Percentiles rank a stretch among this genome's conserved stretches.
phyloP scores from a whole-genome alignment of 495 filamentous ascomycete genomes.

The Margaritispora aquatica region DNA sequence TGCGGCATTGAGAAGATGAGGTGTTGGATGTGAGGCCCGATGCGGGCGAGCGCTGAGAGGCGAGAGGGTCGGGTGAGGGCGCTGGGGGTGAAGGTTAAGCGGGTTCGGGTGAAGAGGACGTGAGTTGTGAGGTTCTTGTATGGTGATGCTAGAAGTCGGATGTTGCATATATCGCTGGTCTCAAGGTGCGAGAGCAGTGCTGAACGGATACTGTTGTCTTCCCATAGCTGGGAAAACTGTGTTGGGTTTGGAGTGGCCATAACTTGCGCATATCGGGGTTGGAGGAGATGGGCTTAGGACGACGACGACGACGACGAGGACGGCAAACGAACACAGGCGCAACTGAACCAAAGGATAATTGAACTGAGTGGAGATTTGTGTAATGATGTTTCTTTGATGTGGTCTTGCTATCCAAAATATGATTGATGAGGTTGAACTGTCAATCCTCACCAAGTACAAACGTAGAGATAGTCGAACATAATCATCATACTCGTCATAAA shows the following conservation, averaged over 20 bases:
- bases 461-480: background rate
- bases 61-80: conserved; percentile 63
- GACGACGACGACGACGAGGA: background rate
- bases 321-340: background rate
- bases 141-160: conserved; percentile 42
- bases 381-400: background rate
- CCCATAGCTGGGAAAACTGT: conserved; percentile 38
- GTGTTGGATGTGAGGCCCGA: conserved; percentile 65
- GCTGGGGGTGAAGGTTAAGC: conserved; percentile 60
- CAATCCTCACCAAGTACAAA: background rate
- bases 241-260: conserved; percentile 22
- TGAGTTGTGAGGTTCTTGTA: conserved; percentile 46
- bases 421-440: background rate
- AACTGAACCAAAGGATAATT: background rate
- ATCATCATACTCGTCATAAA: background rate
- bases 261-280: conserved; percentile 23
- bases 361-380: background rate
- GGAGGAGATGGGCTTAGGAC: background rate
- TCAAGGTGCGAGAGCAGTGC: conserved; percentile 43
- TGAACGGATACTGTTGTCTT: conserved; percentile 42
- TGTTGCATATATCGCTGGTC: conserved; percentile 41
- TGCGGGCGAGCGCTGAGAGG: conserved; percentile 60
- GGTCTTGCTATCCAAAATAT: background rate
- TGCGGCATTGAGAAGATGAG: conserved; percentile 67
- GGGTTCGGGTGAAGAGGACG: conserved; percentile 45